A percentile compares a stretch with the other conserved stretches of the same genome.
phyloP scores from a whole-genome alignment of 2,329 filamentous ascomycete genomes.

The Orbilia quercus region DNA sequence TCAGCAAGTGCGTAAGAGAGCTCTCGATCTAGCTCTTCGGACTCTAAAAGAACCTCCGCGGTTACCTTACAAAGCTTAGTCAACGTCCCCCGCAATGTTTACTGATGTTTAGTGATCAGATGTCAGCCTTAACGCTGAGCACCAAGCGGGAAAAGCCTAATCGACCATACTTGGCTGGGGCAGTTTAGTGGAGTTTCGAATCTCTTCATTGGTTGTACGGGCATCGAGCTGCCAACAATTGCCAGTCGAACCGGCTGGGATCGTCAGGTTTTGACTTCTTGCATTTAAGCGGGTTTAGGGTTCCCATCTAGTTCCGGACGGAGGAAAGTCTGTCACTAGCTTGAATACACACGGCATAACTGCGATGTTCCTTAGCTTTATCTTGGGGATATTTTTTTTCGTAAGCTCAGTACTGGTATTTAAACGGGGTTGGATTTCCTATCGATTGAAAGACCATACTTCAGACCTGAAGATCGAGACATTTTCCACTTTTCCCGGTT shows the following conservation, averaged over 20 bases:
- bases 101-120: constrained; percentile 50
- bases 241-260: neutral
- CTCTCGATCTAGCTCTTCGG: constrained; percentile 6
- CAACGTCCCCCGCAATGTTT: constrained; percentile 40
- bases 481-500: no score
- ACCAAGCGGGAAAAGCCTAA: neutral
- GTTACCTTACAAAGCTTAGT: constrained; percentile 32
- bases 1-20: constrained; percentile 15
- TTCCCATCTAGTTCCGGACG: constrained; percentile 20
- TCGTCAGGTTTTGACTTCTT: constrained; percentile 2
- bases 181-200: neutral
- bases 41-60: neutral
- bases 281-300: neutral
- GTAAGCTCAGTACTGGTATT: constrained; percentile 7
- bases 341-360: neutral
- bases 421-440: constrained; percentile 23
- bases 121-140: neutral
- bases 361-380: no score
- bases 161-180: no score
- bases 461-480: neutral
- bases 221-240: neutral
- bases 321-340: neutral
- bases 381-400: no score
- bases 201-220: neutral
- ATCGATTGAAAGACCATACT: constrained; percentile 10